Conservation (phyloP, 768 basidiomycete species). For the Trametes cubensis region DNA sequence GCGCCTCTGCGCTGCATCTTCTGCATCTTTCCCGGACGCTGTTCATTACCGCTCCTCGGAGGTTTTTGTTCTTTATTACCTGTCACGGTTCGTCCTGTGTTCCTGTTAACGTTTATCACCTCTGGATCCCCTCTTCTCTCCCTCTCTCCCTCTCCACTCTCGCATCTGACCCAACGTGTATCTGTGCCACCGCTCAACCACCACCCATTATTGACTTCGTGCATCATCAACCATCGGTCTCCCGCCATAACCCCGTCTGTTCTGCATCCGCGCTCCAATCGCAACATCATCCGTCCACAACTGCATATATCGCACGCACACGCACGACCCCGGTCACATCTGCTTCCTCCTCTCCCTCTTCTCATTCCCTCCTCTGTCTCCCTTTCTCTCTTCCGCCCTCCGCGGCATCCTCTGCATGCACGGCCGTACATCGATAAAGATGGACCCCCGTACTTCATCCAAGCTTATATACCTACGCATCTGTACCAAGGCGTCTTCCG, state of each 20-base stretch:
- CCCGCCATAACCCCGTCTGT: not conserved
- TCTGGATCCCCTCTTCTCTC: not conserved
- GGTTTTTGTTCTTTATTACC: not conserved
- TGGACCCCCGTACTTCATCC: no score
- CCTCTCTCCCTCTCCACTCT: not conserved
- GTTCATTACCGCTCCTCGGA: not conserved
- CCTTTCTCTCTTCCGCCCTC: no score
- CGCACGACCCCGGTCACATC: not conserved
- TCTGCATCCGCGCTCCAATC: not conserved
- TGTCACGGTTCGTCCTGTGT: not conserved
- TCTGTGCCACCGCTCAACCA: not conserved
- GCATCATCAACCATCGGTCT: not conserved
- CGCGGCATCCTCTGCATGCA: not conserved
- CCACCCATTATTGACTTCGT: not conserved
- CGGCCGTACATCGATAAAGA: constrained; percentile 7
- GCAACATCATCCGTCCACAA: not conserved
- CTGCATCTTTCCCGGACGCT: not conserved
- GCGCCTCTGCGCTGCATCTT: no score
- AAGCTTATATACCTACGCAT: constrained; percentile 13
- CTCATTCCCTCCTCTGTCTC: no score
- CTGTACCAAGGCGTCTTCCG: constrained; percentile 13
- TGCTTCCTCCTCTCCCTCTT: not conserved
- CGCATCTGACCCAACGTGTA: not conserved
- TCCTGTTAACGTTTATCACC: not conserved
- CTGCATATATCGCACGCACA: no score